phyloP scores from a whole-genome alignment of 1,139 yeast species.

The Debaryomyces sp. region DNA sequence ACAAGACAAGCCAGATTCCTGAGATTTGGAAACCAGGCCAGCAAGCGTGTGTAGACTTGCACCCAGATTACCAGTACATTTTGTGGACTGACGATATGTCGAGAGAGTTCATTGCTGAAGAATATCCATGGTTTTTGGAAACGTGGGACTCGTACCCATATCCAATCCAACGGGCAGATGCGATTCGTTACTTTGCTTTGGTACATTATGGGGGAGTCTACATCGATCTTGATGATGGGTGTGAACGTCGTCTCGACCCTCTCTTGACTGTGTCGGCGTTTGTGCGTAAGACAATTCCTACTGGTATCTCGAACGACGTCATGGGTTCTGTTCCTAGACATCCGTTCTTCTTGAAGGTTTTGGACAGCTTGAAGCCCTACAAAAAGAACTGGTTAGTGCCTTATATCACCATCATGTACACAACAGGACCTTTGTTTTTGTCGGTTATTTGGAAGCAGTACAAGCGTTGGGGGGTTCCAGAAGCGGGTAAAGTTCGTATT shows the following conservation, averaged over 20 bases:
- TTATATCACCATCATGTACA: slow-evolving; percentile 87
- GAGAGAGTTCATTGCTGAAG: slow-evolving; percentile 71
- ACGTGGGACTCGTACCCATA: slow-evolving; percentile 79
- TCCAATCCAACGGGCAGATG: slow-evolving; percentile 90
- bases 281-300: slow-evolving; percentile 84
- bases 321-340: slow-evolving; percentile 89
- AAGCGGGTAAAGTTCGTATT: slow-evolving; percentile 63
- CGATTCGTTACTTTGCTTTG: slow-evolving; percentile 85
- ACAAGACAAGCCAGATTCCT: slow-evolving; percentile 77
- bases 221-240: slow-evolving; percentile 89
- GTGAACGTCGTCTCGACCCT: slow-evolving; percentile 77
- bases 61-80: slow-evolving; percentile 86
- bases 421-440: slow-evolving; percentile 89
- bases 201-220: slow-evolving; percentile 88
- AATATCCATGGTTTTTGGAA: slow-evolving; percentile 82
- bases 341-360: slow-evolving; percentile 76
- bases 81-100: slow-evolving; percentile 91
- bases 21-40: slow-evolving; percentile 82
- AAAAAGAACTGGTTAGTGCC: slow-evolving; percentile 79
- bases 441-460: slow-evolving; percentile 88
- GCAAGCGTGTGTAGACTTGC: slow-evolving; percentile 70
- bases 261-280: slow-evolving; percentile 80
- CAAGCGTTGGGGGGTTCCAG: slow-evolving; percentile 75
- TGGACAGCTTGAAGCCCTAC: slow-evolving; percentile 64
- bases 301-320: slow-evolving; percentile 91